Base-by-base conservation (phyloP, 2,329 filamentous ascomycete species). In the Xylariales sp. region DNA sequence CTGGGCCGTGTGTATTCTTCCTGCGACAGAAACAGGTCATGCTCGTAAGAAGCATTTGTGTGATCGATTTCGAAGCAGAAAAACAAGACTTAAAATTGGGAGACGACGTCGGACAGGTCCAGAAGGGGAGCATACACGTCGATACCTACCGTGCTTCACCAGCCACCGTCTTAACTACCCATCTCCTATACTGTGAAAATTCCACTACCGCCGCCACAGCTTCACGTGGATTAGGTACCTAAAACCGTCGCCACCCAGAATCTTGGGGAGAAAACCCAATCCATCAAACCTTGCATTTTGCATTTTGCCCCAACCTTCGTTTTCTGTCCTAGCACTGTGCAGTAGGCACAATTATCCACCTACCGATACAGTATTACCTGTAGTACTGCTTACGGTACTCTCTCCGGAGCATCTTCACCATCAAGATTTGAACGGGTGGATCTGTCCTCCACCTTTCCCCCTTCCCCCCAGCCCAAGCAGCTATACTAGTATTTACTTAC, bases 1-100 rank as follows among this genome's bases (percentile, higher is more conserved):
- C 36, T 52, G 64, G 64, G 43, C 52, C 30, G 62, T 64, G 52
- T 64, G 48, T 64, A 64, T 64, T 60, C 46, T 45, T 50, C 32
- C 52, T n/a, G 46, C 48, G 46, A 50, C 48, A 58, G 58, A 32
- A 54, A 64, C 58, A 61, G 68, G 62, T 65, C 62, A 68, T 66
- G 62, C 62, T 68, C 54, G 52, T 70, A 68, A 49, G 52, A 65
- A 58, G 46, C 54, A 63, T 55, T 58, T 53, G 43, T 63, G 58
- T 64, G 50, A 65, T 70, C 54, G 55, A 65, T 61, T 50, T 55
- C 36, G 58, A 52, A 60, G 55, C 62, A 60, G 68, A 65, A 63
- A 70, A 63, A 56, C 62, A 62, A 54, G 57, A 67, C 30, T 63
- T 49, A 65, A 64, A 45, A 63, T 45, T 62, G 39, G 62, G 50